Percentiles rank a stretch among this genome's conserved stretches.
Conservation (phyloP, 495 filamentous ascomycete genomes). For the Penicillium cataractarum region DNA sequence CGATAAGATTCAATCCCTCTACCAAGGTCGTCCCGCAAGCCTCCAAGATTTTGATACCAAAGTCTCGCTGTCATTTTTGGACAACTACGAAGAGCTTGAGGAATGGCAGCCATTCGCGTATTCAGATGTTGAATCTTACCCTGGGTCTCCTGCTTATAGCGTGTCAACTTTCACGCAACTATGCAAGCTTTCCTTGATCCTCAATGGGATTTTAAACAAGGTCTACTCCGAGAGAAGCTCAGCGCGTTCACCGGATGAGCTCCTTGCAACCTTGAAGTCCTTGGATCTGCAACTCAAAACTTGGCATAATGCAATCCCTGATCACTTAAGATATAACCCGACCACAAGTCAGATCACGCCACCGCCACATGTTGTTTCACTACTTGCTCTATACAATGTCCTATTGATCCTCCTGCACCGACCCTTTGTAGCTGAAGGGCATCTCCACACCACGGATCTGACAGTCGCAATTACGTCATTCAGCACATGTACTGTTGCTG, state of each 20-base stretch:
- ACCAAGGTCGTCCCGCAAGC: slow-evolving; percentile 36
- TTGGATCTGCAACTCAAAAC: slow-evolving; percentile 22
- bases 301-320: slow-evolving; percentile 30
- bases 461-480: slow-evolving; percentile 29
- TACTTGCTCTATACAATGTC: slow-evolving; percentile 27
- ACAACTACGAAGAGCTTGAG: slow-evolving; percentile 41
- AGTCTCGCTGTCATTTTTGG: slow-evolving; percentile 33
- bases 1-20: slow-evolving; percentile 44
- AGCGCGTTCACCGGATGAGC: slow-evolving; percentile 18
- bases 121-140: slow-evolving; percentile 20
- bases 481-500: slow-evolving; percentile 28
- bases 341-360: slow-evolving; percentile 1
- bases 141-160: slow-evolving; percentile 24
- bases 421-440: slow-evolving; percentile 33
- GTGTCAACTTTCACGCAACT: slow-evolving; percentile 34
- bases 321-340: slow-evolving; percentile 23
- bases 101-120: slow-evolving; percentile 31
- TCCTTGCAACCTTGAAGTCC: slow-evolving; percentile 17
- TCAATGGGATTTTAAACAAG: slow-evolving; percentile 31
- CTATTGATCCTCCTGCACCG: slow-evolving; percentile 32
- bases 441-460: slow-evolving; percentile 29
- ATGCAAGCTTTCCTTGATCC: slow-evolving; percentile 30
- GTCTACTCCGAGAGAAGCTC: slow-evolving; percentile 36
- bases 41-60: slow-evolving; percentile 32
- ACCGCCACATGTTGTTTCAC: slow-evolving; percentile 27